Base-by-base conservation (phyloP, 2,329 filamentous ascomycete genomes). In the Trichoderma asperellum region DNA sequence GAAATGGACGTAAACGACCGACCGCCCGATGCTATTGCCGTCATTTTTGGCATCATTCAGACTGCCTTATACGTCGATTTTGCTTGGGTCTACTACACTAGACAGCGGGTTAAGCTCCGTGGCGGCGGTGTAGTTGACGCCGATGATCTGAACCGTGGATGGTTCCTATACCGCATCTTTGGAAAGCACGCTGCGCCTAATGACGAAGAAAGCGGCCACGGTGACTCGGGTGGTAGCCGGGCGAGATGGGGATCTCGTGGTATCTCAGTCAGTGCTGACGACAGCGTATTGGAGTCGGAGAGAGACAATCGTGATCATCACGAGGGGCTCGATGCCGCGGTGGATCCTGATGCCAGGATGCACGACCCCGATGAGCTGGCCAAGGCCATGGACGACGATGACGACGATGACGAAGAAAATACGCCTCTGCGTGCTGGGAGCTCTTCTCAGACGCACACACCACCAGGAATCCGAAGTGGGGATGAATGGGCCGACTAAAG, bases 11-110 rank as follows among this genome's bases (percentile, higher is more conserved):
- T 84, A 11, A 82, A 84, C 35, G 86, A 88, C 74, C 79, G 82
- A 53, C 82, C 84, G 72, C 89, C 89, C 71, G 91, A 94, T 74
- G 85, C 88, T 4, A 88, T 95, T 11, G 90, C 92, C 8, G 88
- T 96, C 77, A 87, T 96, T 71, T 97, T 97, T 76, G 95, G 95
- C 68, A 83, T 96, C 70, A 84, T 98, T 32, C 95, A 98, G 82
- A 97, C 94, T 0, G 89, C 91, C 1, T 88, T 97, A 55, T 97
- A 97, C 80, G 79, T 94, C 74, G 95, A 98, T 81, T 98, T 98
- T 78, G 94, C 93, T 43, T 97, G 94, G 94, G 94, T 98, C 1
- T 98, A 98, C 84, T 97, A 92, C 83, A 92, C 91, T 12, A 88
- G 95, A 72, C 95, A 97, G 83, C 89, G 94, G 69, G 94, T 98